Conservation (phyloP, 345 rosid species). For the Linum trigynum region DNA sequence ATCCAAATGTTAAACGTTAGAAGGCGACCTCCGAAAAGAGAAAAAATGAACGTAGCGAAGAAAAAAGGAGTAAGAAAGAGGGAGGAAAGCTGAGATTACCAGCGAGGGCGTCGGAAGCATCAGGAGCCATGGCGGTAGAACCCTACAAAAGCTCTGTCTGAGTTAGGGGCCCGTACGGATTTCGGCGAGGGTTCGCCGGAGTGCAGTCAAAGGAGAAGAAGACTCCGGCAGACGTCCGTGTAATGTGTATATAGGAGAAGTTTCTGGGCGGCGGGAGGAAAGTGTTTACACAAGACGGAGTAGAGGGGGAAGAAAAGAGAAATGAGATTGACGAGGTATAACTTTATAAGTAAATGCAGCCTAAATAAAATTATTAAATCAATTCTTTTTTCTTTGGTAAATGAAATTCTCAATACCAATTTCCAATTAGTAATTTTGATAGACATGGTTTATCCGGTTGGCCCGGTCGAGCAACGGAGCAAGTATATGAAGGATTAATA, state of each 20-base stretch:
- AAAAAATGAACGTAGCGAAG: neutral
- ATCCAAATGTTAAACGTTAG: slow-evolving; percentile 1
- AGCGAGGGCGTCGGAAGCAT: slow-evolving; percentile 76
- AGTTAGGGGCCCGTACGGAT: neutral
- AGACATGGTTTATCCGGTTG: no score
- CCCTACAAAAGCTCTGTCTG: neutral
- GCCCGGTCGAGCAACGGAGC: no score
- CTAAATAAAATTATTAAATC: no score
- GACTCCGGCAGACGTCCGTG: neutral
- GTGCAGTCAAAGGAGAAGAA: neutral
- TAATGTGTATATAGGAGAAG: neutral
- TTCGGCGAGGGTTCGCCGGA: neutral
- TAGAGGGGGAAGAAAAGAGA: neutral
- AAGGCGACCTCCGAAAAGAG: neutral
- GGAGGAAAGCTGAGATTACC: slow-evolving; percentile 26
- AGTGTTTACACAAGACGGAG: neutral
- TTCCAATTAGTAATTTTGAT: no score
- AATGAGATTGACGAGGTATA: no score
- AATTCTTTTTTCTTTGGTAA: no score
- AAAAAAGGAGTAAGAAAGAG: slow-evolving; percentile 12
- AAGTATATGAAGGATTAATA: no score
- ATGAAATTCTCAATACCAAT: no score
- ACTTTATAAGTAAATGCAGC: no score
- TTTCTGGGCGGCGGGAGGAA: no score
- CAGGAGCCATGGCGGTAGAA: slow-evolving; percentile 44